Conservation (phyloP, 306 rosid species). For the Fragaria ananassa region DNA sequence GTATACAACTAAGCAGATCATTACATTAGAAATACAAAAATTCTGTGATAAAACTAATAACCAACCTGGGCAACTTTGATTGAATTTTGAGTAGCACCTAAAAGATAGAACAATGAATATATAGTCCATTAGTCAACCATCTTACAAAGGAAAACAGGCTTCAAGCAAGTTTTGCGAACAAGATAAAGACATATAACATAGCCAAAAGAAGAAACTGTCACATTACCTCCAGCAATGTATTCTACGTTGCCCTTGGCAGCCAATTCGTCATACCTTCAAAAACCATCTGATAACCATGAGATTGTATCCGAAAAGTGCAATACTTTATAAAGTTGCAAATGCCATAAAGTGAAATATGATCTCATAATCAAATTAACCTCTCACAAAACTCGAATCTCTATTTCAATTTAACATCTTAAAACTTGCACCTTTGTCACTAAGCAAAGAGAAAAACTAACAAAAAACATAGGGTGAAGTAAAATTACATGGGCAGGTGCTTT, state of each 20-base stretch:
- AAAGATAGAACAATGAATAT: slow-evolving; percentile 8
- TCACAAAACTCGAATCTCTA: not conserved
- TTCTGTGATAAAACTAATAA: not conserved
- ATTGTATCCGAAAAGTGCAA: not conserved
- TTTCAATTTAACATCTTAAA: not conserved
- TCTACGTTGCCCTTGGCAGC: slow-evolving; percentile 60
- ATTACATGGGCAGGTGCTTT: slow-evolving; percentile 82
- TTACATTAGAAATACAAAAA: not conserved
- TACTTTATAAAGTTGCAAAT: not conserved
- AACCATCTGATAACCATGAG: slow-evolving; percentile 9
- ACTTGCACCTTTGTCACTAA: not conserved
- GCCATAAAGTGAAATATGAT: not conserved
- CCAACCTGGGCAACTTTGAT: slow-evolving; percentile 90
- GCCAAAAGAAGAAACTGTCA: not conserved
- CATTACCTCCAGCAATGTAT: slow-evolving; percentile 92
- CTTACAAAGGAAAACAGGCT: not conserved
- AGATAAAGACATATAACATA: not conserved
- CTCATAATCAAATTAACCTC: not conserved
- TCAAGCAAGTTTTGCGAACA: not conserved
- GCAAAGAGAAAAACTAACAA: not conserved
- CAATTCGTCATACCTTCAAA: slow-evolving; percentile 71
- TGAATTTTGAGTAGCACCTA: slow-evolving; percentile 94
- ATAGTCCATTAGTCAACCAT: not conserved
- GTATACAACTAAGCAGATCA: not conserved
- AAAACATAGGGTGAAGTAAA: slow-evolving; percentile 1